These are phyloP conservation scores for Xylariaceae sp. DNA, from an alignment of 2,329 filamentous ascomycete genomes.

Conservation along the genomic window DNA sequence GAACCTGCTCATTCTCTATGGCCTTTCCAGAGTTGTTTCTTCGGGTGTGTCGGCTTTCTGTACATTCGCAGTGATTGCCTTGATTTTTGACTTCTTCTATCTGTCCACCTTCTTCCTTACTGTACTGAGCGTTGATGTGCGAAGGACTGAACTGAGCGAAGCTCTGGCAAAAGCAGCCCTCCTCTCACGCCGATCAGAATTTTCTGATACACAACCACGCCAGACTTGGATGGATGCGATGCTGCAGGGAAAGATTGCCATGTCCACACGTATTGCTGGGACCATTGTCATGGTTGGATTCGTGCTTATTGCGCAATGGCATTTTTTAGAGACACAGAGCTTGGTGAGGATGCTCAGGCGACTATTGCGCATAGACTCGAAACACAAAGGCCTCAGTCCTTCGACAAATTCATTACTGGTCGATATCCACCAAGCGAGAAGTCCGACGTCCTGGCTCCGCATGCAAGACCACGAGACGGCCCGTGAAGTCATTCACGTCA, in stretches of 20 bases:
- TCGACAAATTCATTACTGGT: conserved; percentile 43
- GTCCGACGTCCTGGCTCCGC: conserved; percentile 71
- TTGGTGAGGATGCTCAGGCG: conserved; percentile 32
- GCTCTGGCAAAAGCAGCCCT: conserved; percentile 57
- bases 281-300: conserved; percentile 70
- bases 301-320: conserved; percentile 69
- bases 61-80: conserved; percentile 69
- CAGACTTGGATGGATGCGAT: conserved; percentile 58
- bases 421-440: conserved; percentile 68
- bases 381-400: conserved; percentile 19
- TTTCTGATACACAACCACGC: conserved; percentile 23
- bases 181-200: conserved; percentile 24
- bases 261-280: conserved; percentile 71
- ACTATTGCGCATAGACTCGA: conserved; percentile 27
- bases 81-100: conserved; percentile 74
- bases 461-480: conserved; percentile 77
- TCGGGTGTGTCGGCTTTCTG: conserved; percentile 72
- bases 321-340: conserved; percentile 64
- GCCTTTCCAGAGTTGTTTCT: conserved; percentile 63
- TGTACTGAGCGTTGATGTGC: conserved; percentile 74
- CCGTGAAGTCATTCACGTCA: conserved; percentile 68
- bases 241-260: conserved; percentile 59
- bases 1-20: conserved; percentile 62
- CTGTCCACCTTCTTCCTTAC: conserved; percentile 76
- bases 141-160: conserved; percentile 70